Conservation (phyloP, 768 basidiomycete species). For the Punctularia strigosozonata region DNA sequence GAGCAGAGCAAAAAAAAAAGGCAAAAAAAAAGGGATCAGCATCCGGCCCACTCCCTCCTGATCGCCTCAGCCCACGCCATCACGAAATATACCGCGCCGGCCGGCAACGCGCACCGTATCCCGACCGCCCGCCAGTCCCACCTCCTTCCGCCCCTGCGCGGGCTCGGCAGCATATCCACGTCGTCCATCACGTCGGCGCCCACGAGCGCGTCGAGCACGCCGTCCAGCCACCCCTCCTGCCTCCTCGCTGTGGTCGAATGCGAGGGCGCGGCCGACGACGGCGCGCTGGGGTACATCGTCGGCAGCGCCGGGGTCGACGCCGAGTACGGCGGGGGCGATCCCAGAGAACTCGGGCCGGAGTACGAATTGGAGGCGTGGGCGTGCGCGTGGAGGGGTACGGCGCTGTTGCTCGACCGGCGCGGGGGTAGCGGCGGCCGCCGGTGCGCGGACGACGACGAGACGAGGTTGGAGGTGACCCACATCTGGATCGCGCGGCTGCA, state of each 20-base stretch:
- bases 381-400: no score
- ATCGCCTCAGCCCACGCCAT: conserved; percentile 61
- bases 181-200: no score
- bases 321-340: conserved; percentile 1
- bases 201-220: conserved; percentile 13
- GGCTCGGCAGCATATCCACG: conserved; percentile 7
- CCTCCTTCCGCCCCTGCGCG: conserved; percentile 45
- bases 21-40: conserved; percentile 4
- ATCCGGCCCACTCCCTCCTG: conserved; percentile 23
- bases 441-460: conserved; percentile 8
- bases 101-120: conserved; percentile 60
- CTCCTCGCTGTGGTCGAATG: conserved; percentile 1
- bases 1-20: no score
- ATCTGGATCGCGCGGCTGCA: conserved; percentile 77
- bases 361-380: neutral
- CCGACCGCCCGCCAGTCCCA: conserved; percentile 79
- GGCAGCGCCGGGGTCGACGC: conserved; percentile 4
- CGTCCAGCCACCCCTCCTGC: conserved; percentile 9
- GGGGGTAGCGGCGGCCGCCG: neutral
- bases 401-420: no score
- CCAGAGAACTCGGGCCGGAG: no score
- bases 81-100: conserved; percentile 60
- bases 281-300: conserved; percentile 8
- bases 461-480: conserved; percentile 91
- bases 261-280: neutral